Evolutionary conservation across 768 basidiomycete genomes (phyloP).

Genomic region (Mycena capillaripes): DNA sequence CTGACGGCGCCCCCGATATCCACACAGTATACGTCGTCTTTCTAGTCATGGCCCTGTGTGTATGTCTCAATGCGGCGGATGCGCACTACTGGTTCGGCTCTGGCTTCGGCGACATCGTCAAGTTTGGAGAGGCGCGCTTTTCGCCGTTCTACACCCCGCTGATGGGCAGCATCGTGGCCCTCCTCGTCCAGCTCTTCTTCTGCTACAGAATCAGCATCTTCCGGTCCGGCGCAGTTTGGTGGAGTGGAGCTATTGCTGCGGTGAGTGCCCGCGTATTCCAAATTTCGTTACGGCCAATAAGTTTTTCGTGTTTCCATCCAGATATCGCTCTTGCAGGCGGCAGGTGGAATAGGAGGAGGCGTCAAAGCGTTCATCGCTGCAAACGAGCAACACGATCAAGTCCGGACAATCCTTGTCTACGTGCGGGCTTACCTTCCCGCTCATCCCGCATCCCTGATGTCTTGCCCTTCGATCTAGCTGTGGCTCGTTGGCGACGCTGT

Average conservation of each 20-base stretch:
- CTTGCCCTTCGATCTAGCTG: conserved; percentile 27
- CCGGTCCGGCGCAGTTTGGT: conserved; percentile 24
- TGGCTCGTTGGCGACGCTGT: conserved; percentile 43
- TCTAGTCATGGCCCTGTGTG: conserved; percentile 42
- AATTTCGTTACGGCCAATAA: background rate
- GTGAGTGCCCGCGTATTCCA: conserved; percentile 15
- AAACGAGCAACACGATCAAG: conserved; percentile 24
- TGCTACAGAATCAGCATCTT: conserved; percentile 48
- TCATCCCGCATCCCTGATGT: background rate
- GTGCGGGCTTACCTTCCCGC: conserved; percentile 13
- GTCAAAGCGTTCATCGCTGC: conserved; percentile 23
- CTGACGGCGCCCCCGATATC: background rate
- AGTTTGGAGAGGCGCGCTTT: conserved; percentile 38
- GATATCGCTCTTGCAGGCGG: conserved; percentile 34
- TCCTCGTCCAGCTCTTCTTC: conserved; percentile 48
- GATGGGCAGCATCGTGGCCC: conserved; percentile 40
- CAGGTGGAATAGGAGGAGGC: conserved; percentile 36
- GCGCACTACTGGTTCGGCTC: conserved; percentile 44
- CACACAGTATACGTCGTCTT: conserved; percentile 43
- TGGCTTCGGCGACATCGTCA: conserved; percentile 45
- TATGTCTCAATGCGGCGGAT: conserved; percentile 42
- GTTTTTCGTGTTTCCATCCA: background rate
- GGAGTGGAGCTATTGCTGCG: conserved; percentile 24
- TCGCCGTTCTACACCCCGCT: conserved; percentile 45
- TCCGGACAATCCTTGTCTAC: conserved; percentile 25